Evolutionary conservation across 108 stramenopile species (phyloP), one percentile per base, ranked within the genome.

Genomic region (Asterionellopsis glacialis): DNA sequence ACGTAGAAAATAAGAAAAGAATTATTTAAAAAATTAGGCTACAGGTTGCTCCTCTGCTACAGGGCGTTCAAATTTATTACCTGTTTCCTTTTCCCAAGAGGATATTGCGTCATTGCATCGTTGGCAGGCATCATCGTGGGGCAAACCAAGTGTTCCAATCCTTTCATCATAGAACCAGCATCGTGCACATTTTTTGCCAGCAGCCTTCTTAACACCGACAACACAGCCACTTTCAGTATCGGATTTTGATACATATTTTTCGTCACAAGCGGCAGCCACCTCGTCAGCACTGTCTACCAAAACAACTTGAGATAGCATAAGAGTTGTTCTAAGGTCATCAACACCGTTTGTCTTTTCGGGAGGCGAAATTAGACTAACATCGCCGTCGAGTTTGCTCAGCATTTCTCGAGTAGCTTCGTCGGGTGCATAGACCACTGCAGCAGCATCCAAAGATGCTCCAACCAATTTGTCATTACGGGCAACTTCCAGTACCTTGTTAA

Each of bases 101-200:
- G 53, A 47, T 28, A 92, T 88, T 28, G 90, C 88, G 19, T 80
- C 68, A 52, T 88, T 88, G 60, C 94, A 95, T 72, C 94, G 73
- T 57, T 89, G 87, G 64, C 94, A 95, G 41, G 82, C 76, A 72
- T 90, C 90, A 11, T 55, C 71, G 57, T 83, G 77, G 10, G 67
- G 66, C 23, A 69, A 63, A 4, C 67, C 82, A 14, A 40, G 63
- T 21, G 74, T 74, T 1, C 91, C 94, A 51, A 93, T 70, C 51
- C 77, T 57, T 55, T 70, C 77, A 54, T 91, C 91, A 67, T 91
- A 89, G 52, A 93, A 95, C 94, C 94, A 95, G 62, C 94, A 95
- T 24, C 94, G 80, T 15, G 75, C 90, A 61, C 94, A 95, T 51
- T 91, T 92, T 14, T 41, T 54, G 53, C 91, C 91, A n/a, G 81